Evolutionary conservation across 2,329 filamentous ascomycete species (phyloP), one percentile per base, ranked within the genome.

Genomic region (Celoporthe dispersa): DNA sequence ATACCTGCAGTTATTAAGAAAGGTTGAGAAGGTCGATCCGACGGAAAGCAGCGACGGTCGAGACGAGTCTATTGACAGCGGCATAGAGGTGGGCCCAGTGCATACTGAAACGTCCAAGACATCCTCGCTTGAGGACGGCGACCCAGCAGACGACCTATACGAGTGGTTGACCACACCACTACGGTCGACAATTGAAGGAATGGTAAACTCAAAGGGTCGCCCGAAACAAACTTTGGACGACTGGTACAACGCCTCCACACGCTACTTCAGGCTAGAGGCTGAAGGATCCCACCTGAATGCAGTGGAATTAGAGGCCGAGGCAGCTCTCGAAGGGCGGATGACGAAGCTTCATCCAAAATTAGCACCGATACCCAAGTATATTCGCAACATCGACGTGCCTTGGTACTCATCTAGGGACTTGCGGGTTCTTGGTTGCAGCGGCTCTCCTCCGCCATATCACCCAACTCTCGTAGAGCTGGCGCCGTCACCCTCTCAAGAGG

Each of bases 31-130:
- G 1, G 3, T 11, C 28, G 37, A 33, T 12, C 33, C 22, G n/a
- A 37, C 28, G 41, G 61, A 64, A 25, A 9, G 41, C 33, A 60
- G 22, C 22, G 51, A 59, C 12, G 37, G 62, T n/a, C 22, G 8
- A 37, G 61, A 65, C 37, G 67, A 68, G 25, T 68, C 67, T 12
- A 31, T 41, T 22, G 62, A 68, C 53, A 68, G 67, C 33, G 62
- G 67, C 33, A 53, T 68, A 19, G 61, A 64, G 25, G 9, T 68
- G 28, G 60, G 44, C 11, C 63, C 33, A 33, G 12, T 7, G 8
- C 44, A 33, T 9, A 41, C 31, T 7, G 37, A 28, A 28, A 33
- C 33, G 2, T 60, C 62, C 28, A 51, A 28, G 22, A 22, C 33
- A 60, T 48, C 53, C 19, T 59, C 35, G 6, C 14, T n/a, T 39